Base-by-base conservation (phyloP, 768 basidiomycete species). In the Filobasidium floriforme region DNA sequence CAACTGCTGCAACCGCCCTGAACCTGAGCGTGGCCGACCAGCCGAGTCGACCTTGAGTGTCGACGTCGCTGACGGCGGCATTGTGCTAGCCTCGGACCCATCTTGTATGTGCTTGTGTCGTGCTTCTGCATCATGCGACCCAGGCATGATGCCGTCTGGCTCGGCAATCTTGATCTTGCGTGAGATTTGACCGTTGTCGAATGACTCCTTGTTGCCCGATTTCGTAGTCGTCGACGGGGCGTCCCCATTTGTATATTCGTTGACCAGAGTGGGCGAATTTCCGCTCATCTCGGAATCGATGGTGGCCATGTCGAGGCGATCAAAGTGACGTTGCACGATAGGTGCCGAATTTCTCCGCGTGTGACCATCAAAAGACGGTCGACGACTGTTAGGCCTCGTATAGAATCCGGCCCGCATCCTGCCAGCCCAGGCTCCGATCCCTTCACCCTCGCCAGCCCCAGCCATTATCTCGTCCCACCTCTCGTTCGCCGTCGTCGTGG, bases 1-100 rank as follows among this genome's bases (percentile, higher is more conserved):
- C 67, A 80, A 67, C 60, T 74, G 66, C 44, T 73, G 75, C 71
- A 80, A 70, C 29, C 79, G 41, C 22, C 68, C 68, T 60, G 73
- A 75, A 6, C 77, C 77, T 22, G 65, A 68, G 32, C 67, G 29
- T 26, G 59, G 43, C 51, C 62, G 28, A 41, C 64, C 64, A 40
- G 61, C 54, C 41, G 57, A 40, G 2, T 29, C 15, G 15, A 26
- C 41, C 26, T 26, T 59, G 12, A 26, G 18, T 14, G 24, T 65
- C 7, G 64, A 29, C 41, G 40, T 41, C 44, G 64, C 29, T 7
- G 15, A 15, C 18, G 43, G 5, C 14, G 26, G 12, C 28, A 22
- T 9, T 51, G 46, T 52, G 18, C 32, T 41, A 7, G 60, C 60
- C 4, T 61, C 61, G 1, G 61, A 46, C 15, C 24, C 49, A 51